Evolutionary conservation across 2,329 filamentous ascomycete genomes (phyloP).

Genomic region (Fusarium annulatum): DNA sequence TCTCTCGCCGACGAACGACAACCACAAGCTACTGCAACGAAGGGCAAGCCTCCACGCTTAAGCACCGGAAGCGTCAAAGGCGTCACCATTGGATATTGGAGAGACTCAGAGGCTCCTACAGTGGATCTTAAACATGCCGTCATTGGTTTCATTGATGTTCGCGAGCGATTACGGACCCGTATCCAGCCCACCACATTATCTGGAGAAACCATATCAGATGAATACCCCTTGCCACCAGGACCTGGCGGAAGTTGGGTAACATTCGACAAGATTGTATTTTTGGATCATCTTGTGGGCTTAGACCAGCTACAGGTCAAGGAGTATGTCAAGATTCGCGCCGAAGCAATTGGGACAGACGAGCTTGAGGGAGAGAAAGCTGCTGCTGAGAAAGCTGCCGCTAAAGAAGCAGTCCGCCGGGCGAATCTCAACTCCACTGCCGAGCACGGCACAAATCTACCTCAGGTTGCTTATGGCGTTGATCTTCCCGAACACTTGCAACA

Average conservation of each 20-base stretch:
- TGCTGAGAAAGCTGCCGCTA: constrained; percentile 57
- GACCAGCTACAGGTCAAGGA: constrained; percentile 70
- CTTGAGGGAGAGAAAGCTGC: constrained; percentile 52
- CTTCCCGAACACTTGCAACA: constrained; percentile 58
- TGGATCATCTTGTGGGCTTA: constrained; percentile 64
- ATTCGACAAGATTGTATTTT: constrained; percentile 70
- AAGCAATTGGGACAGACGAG: constrained; percentile 53
- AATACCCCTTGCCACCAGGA: constrained; percentile 64
- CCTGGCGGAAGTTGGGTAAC: constrained; percentile 74
- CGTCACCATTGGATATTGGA: constrained; percentile 68
- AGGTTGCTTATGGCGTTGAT: constrained; percentile 63
- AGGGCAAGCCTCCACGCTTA: constrained; percentile 45
- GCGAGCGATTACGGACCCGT: constrained; percentile 69
- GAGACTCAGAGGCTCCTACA: constrained; percentile 64
- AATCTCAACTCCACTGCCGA: constrained; percentile 57
- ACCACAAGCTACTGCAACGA: constrained; percentile 32
- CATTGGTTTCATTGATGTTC: constrained; percentile 71
- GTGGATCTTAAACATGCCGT: constrained; percentile 66
- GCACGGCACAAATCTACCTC: constrained; percentile 53
- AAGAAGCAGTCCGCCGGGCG: constrained; percentile 59
- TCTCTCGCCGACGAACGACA: constrained; percentile 48
- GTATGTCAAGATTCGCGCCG: constrained; percentile 67
- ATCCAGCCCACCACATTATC: constrained; percentile 62
- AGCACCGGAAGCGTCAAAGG: constrained; percentile 55
- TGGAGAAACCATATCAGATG: constrained; percentile 59